A percentile compares a stretch with the other conserved stretches of the same genome.
Evolutionary conservation across 1,284 basidiomycete genomes (phyloP).

Genomic region (Cutaneotrichosporon cutaneum): DNA sequence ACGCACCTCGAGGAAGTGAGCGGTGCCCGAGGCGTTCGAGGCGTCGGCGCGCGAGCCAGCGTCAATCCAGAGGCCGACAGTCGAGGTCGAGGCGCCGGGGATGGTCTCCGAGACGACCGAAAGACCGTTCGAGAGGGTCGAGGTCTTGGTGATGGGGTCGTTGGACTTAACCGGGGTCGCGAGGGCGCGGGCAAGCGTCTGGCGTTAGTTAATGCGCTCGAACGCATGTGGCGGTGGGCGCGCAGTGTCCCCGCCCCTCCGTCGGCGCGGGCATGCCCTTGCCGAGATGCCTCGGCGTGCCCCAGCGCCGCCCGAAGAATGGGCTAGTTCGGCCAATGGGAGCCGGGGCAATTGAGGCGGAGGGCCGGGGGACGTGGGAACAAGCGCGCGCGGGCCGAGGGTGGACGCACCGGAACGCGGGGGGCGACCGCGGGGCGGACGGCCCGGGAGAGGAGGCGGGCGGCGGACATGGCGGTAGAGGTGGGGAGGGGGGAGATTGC

Average conservation of each 20-base stretch:
- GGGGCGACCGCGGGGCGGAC: conserved; percentile 33
- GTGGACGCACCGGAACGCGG: conserved; percentile 30
- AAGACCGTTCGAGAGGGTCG: conserved; percentile 85
- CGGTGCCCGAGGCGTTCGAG: conserved; percentile 88
- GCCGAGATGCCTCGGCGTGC: not conserved
- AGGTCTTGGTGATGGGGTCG: conserved; percentile 77
- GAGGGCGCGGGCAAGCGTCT: conserved; percentile 44
- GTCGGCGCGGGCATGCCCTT: not conserved
- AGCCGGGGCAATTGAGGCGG: conserved; percentile 16
- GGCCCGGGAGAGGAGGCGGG: conserved; percentile 45
- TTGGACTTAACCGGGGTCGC: conserved; percentile 57
- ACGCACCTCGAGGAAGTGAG: conserved; percentile 91
- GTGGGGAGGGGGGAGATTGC: conserved; percentile 19
- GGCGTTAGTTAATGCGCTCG: not conserved
- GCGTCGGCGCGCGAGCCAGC: conserved; percentile 96
- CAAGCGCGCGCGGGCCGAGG: not conserved
- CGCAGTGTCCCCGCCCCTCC: not conserved
- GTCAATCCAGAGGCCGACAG: conserved; percentile 98
- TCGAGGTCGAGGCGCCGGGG: conserved; percentile 92
- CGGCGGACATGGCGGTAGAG: conserved; percentile 37
- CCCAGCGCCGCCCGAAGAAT: not conserved
- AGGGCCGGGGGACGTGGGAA: not conserved
- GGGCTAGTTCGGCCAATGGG: conserved; percentile 16
- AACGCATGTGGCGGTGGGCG: not conserved
- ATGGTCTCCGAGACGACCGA: conserved; percentile 92